Evolutionary conservation across 768 basidiomycete species (phyloP).

Genomic region (Candolleomyces aberdarensis): DNA sequence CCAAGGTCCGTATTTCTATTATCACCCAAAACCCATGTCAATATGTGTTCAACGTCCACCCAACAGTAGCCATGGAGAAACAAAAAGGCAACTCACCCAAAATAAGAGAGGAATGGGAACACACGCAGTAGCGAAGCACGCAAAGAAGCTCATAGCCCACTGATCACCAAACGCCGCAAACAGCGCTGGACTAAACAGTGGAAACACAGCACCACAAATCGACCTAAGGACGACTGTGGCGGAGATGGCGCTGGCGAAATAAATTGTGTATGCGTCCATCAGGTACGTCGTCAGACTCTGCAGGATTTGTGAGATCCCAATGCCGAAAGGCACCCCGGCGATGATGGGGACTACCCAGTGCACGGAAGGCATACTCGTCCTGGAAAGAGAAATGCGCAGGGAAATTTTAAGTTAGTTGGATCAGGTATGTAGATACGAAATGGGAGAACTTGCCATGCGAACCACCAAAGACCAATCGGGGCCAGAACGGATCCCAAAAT

Average conservation of each 20-base stretch:
- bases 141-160: constrained; percentile 57
- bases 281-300: constrained; percentile 66
- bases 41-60: neutral
- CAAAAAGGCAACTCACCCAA: constrained; percentile 34
- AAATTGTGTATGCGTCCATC: constrained; percentile 67
- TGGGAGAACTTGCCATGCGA: constrained; percentile 48
- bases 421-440: neutral
- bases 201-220: constrained; percentile 60
- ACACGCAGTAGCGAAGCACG: constrained; percentile 45
- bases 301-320: constrained; percentile 61
- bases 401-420: neutral
- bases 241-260: constrained; percentile 66
- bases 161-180: constrained; percentile 50
- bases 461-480: constrained; percentile 64
- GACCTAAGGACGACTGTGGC: constrained; percentile 67
- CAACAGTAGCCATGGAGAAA: neutral
- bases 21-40: constrained; percentile 7
- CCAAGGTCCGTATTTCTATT: constrained; percentile 48
- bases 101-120: constrained; percentile 56
- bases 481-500: constrained; percentile 50
- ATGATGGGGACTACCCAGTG: constrained; percentile 71
- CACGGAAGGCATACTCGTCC: constrained; percentile 48
- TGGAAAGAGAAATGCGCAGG: constrained; percentile 16
- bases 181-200: constrained; percentile 52
- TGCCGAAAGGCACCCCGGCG: constrained; percentile 65